phyloP scores from a whole-genome alignment of 805 yeast species.

The Priceomyces carsonii region DNA sequence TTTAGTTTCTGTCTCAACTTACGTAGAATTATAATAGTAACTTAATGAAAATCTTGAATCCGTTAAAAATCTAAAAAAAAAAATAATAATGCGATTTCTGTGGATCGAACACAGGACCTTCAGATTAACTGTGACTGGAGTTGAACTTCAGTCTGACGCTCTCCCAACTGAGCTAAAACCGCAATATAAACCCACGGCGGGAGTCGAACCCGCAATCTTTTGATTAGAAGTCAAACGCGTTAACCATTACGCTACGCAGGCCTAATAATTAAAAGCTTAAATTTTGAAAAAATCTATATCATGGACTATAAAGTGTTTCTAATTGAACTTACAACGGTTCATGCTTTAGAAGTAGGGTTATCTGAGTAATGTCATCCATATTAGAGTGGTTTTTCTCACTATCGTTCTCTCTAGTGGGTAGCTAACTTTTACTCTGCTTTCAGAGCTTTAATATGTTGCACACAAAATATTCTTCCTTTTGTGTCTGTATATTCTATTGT shows the following conservation, averaged over 20 bases:
- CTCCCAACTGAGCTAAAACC: slow-evolving; percentile 38
- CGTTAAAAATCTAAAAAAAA: not conserved
- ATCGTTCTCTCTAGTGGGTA: too few species aligned
- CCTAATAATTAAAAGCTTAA: too few species aligned
- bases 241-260: slow-evolving; percentile 61
- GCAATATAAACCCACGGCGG: slow-evolving; percentile 42
- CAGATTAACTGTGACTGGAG: slow-evolving; percentile 26
- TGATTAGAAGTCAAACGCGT: slow-evolving; percentile 69
- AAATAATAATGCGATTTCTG: slow-evolving; percentile 21
- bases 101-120: slow-evolving; percentile 31
- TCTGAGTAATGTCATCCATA: too few species aligned
- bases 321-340: too few species aligned
- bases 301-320: too few species aligned
- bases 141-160: slow-evolving; percentile 4
- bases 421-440: too few species aligned
- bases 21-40: slow-evolving; percentile 35
- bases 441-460: too few species aligned
- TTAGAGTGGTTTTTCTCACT: too few species aligned
- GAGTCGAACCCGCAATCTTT: slow-evolving; percentile 68
- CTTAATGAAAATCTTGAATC: not conserved
- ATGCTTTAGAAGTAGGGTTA: too few species aligned
- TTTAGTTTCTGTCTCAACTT: slow-evolving; percentile 57
- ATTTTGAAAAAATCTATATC: too few species aligned
- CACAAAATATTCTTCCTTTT: too few species aligned
- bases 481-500: too few species aligned